Evolutionary conservation across 1,284 basidiomycete genomes (phyloP), one percentile per base, ranked within the genome.

Genomic region (Cerioporus squamosus): DNA sequence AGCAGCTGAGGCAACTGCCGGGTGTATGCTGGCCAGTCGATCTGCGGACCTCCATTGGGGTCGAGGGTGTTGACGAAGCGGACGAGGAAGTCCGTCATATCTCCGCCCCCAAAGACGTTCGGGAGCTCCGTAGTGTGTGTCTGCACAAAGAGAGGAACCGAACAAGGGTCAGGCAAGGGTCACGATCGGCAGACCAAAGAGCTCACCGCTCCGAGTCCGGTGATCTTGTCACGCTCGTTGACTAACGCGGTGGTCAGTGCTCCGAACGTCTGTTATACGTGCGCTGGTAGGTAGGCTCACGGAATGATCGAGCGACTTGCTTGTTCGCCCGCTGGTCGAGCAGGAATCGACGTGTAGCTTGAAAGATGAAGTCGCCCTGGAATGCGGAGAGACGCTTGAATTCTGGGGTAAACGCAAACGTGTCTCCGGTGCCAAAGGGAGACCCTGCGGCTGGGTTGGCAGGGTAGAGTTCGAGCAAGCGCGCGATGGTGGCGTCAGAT

Each of bases 321-420:
- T 77, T 78, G 0, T 68, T 72, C 0, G 79, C 72, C 1, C 70
- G 72, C 23, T 74, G 69, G 33, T 80, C 29, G 2, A 68, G 57
- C 2, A 67, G 47, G 55, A 68, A 61, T 1, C 67, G 62, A 20
- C 82, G 72, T 5, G 81, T 78, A 0, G 75, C 80, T 46, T 83
- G 80, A 69, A 86, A 84, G 0, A 78, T 71, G 4, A 70, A 68
- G 59, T 85, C 84, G 0, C 81, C 82, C 42, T 72, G 71, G 63
- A 85, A 72, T 0, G 82, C 74, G 6, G 81, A 75, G 2, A 85
- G 67, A 15, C 83, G 73, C 66, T 85, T 83, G 71, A 74, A 84
- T 53, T 84, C 74, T 0, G 78, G 79, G 0, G 77, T 75, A n/a
- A 84, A 61, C 0, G 72, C 73, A 59, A 83, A 79, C 2, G 74